Conservation (phyloP, 2,329 filamentous ascomycete genomes). For the Leptodontidium sp. region DNA sequence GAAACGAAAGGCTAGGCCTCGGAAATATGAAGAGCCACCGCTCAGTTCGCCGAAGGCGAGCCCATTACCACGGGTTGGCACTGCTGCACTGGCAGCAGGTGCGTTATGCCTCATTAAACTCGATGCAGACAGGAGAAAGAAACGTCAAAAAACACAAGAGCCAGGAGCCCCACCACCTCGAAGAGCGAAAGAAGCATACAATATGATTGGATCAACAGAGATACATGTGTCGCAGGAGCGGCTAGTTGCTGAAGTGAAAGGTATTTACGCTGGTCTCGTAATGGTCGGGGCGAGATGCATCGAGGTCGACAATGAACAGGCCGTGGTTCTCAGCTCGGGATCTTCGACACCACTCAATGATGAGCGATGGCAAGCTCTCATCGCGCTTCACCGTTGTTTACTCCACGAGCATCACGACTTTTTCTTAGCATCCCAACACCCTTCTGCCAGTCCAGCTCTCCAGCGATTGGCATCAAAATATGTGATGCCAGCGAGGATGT, state of each 20-base stretch:
- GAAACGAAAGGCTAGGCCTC: too few relatives aligned
- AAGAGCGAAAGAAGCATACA: too few relatives aligned
- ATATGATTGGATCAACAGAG: too few relatives aligned
- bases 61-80: too few relatives aligned
- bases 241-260: slow-evolving; percentile 44
- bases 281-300: slow-evolving; percentile 91
- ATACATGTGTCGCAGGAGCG: slow-evolving; percentile 35
- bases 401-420: slow-evolving; percentile 87
- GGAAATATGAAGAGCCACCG: too few relatives aligned
- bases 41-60: too few relatives aligned
- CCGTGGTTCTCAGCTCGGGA: slow-evolving; percentile 55
- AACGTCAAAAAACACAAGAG: too few relatives aligned
- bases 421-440: slow-evolving; percentile 87
- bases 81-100: too few relatives aligned
- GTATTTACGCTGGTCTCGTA: slow-evolving; percentile 76
- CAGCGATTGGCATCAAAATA: slow-evolving; percentile 79
- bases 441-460: slow-evolving; percentile 74
- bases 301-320: slow-evolving; percentile 75
- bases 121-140: too few relatives aligned
- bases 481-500: slow-evolving; percentile 92
- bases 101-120: too few relatives aligned
- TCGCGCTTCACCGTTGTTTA: slow-evolving; percentile 81
- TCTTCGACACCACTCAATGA: slow-evolving; percentile 57
- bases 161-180: too few relatives aligned
- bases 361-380: slow-evolving; percentile 81